Evolutionary conservation across 495 filamentous ascomycete species (phyloP), one percentile per base, ranked within the genome.

Genomic region (Parmelia sp.): DNA sequence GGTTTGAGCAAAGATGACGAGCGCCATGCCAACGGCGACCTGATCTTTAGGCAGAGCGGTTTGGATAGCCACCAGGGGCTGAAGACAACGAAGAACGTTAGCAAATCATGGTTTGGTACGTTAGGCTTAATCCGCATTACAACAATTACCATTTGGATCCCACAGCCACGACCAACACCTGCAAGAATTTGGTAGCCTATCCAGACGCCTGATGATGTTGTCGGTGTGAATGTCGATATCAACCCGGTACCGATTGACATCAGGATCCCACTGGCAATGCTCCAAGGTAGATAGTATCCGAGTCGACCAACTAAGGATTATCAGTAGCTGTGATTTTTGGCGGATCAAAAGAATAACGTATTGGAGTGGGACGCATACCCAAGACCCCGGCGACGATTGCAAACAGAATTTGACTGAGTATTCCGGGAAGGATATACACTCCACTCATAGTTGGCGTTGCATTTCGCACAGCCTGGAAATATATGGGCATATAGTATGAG

Each of bases 111-210:
- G 55, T 44, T 27, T 75, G 70, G 6, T 71, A 53, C 64, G 69
- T 65, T 76, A 71, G 6, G 70, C 72, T 9, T 73, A 71, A 31
- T 66, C 72, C 58, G 74, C 74, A 3, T 72, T 70, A 35, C 12
- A 17, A 47, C 7, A 23, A 40, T n/a, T 36, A 61, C 59, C 59
- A 82, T 70, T 60, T 84, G 82, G 60, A 84, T 71, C 1, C 73
- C 80, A 0, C 74, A 66, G 15, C 84, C 83, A 51, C 78, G 78
- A n/a, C 80, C 80, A 21, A 75, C 65, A 17, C 84, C 84, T 9
- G 75, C 74, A 9, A 88, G 69, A 36, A 86, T 78, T 66, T 86
- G 83, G 66, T 84, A 87, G 17, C 84, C 83, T 36, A 85, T 73
- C 82, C 83, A 86, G 35, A 73, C 80, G 14, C 73, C 75, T 0